Conservation (phyloP, 1,284 basidiomycete genomes). For the Malassezia psittaci region DNA sequence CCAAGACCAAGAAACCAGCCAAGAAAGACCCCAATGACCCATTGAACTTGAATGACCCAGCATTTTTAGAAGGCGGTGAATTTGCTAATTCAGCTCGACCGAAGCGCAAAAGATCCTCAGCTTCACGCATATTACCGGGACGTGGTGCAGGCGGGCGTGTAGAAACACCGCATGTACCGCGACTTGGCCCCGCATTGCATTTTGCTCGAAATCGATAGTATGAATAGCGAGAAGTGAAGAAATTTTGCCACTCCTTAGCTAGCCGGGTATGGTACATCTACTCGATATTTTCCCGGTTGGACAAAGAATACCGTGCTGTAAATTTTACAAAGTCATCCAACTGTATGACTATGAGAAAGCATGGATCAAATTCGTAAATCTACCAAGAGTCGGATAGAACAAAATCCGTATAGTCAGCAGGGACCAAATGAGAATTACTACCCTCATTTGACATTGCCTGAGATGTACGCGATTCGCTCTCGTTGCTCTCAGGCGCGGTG, state of each 20-base stretch:
- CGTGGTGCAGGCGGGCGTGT: constrained; percentile 16
- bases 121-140: background rate
- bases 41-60: constrained; percentile 37
- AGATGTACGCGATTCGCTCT: too few species aligned
- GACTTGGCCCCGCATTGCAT: background rate
- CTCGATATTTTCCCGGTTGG: background rate
- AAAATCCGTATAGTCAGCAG: constrained; percentile 18
- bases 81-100: constrained; percentile 13
- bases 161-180: background rate
- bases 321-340: too few species aligned
- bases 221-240: too few species aligned
- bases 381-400: constrained; percentile 17
- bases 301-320: too few species aligned
- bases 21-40: constrained; percentile 28
- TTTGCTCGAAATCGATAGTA: background rate
- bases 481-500: too few species aligned
- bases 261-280: too few species aligned
- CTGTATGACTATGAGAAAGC: too few species aligned
- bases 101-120: background rate
- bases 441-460: background rate
- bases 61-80: constrained; percentile 36
- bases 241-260: too few species aligned
- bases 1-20: constrained; percentile 1
- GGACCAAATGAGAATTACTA: background rate
- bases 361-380: too few species aligned